Evolutionary conservation across 2,329 filamentous ascomycete species (phyloP), one percentile per base, ranked within the genome.

Genomic region (Cryphonectria parasitica): DNA sequence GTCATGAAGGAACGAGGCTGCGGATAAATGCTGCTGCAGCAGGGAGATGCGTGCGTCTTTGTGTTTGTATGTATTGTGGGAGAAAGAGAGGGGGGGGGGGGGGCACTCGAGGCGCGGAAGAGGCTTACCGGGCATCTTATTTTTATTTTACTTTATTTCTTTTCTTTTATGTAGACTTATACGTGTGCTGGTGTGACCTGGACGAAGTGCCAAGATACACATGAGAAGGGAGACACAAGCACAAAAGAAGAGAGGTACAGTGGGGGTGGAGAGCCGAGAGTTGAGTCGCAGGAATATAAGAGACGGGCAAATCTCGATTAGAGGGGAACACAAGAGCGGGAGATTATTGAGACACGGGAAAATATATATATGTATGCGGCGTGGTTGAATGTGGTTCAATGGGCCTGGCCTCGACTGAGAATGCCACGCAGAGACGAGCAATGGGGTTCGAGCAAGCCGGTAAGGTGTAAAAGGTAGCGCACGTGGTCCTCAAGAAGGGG

Each of bases 101-200:
- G 22, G 8, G 3, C 3, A 10, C 52, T 28, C 52, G 13, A 28
- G 25, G 54, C 6, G 6, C 49, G 43, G 13, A 41, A 41, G 31
- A 28, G 28, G 49, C 70, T 58, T 70, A 72, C 70, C 68, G 34
- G 68, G 68, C 70, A 72, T n/a, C n/a, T n/a, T 72, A 34, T 11
- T 54, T 31, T 28, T 2, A 22, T 49, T n/a, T n/a, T n/a, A n/a
- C n/a, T 49, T 3, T 49, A 11, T n/a, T 43, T 17, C 1, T 43
- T 17, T 43, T 43, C 1, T 66, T n/a, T 36, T 39, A 39, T 39
- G 3, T 13, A 22, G 31, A 60, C 28, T 62, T 63, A 39, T 61
- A 66, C 45, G 36, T 56, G 19, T 19, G 10, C 34, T 39, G 31
- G 63, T 64, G 63, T 49, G 63, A 64, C 63, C 22, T 39, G 58